phyloP scores from a whole-genome alignment of 2,329 filamentous ascomycete species.

The Ophiostoma perfectum region DNA sequence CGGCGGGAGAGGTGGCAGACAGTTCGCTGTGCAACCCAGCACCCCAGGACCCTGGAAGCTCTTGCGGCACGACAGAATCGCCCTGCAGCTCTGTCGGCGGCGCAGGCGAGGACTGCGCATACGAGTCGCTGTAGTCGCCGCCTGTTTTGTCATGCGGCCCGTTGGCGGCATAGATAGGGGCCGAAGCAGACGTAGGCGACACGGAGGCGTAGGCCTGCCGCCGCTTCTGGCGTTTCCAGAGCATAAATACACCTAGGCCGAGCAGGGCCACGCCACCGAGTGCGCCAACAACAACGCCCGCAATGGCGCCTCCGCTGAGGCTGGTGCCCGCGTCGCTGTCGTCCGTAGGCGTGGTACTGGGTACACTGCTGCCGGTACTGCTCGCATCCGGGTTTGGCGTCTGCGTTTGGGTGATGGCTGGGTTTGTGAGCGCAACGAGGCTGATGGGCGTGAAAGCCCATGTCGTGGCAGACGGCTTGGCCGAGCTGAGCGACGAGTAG shows the following conservation, averaged over 20 bases:
- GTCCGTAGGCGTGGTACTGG: not conserved
- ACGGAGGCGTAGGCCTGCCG: constrained; percentile 5
- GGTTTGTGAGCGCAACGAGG: constrained; percentile 21
- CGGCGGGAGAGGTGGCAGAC: not conserved
- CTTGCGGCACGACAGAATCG: not conserved
- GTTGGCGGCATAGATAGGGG: not conserved
- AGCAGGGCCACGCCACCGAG: constrained; percentile 20
- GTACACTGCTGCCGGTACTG: not conserved
- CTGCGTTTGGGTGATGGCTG: not conserved
- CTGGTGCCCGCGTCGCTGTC: not conserved
- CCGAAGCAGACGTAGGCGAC: not conserved
- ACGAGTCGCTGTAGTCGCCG: constrained; percentile 10
- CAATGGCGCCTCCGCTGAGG: constrained; percentile 19
- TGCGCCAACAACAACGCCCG: constrained; percentile 21
- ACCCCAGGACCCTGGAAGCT: constrained; percentile 13
- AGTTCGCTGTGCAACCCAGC: not conserved
- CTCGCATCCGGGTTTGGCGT: not conserved
- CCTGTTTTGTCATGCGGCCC: not conserved
- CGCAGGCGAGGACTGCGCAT: not conserved
- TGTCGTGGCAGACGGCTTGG: constrained; percentile 22
- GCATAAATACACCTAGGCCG: constrained; percentile 15
- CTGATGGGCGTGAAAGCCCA: constrained; percentile 22
- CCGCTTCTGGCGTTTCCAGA: constrained; percentile 20
- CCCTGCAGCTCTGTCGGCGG: constrained; percentile 18
- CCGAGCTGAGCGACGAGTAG: constrained; percentile 24